phyloP scores from a whole-genome alignment of 2,329 filamentous ascomycete genomes.

The Ophiostoma triangulosporum region DNA sequence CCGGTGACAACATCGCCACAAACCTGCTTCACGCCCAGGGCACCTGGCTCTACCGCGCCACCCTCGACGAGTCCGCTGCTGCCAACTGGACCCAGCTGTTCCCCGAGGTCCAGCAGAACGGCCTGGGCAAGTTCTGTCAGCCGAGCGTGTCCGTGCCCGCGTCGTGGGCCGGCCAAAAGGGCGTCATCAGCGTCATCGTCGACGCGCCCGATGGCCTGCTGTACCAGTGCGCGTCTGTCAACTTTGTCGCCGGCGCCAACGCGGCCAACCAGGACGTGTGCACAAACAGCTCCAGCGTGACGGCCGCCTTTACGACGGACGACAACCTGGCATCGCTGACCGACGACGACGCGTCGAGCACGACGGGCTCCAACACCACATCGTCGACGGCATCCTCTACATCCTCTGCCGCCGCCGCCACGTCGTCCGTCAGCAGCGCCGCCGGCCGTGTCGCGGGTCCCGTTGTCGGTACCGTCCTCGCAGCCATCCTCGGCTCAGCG shows the following conservation, averaged over 20 bases:
- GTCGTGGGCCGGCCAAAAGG: slow-evolving; percentile 40
- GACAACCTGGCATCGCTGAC: slow-evolving; percentile 15
- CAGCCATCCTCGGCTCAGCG: background rate
- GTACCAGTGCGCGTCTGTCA: slow-evolving; percentile 32
- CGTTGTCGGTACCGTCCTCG: slow-evolving; percentile 3
- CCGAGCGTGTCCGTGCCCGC: slow-evolving; percentile 33
- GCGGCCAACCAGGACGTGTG: slow-evolving; percentile 19
- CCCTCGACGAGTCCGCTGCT: slow-evolving; percentile 32
- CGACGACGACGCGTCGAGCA: background rate
- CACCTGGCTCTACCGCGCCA: slow-evolving; percentile 45
- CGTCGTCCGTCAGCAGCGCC: background rate
- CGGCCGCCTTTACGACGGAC: slow-evolving; percentile 20
- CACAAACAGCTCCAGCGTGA: slow-evolving; percentile 26
- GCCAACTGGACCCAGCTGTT: slow-evolving; percentile 42
- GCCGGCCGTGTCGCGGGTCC: slow-evolving; percentile 7
- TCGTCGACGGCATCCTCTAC: background rate
- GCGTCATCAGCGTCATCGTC: slow-evolving; percentile 38
- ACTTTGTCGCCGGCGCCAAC: slow-evolving; percentile 34
- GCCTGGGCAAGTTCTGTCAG: slow-evolving; percentile 41
- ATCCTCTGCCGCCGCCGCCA: background rate
- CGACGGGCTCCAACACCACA: background rate
- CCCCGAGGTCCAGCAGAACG: slow-evolving; percentile 39
- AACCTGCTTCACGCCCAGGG: slow-evolving; percentile 36
- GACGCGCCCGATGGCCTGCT: slow-evolving; percentile 41
- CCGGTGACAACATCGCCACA: slow-evolving; percentile 37